A percentile compares a stretch with the other conserved stretches of the same genome.
phyloP scores from a whole-genome alignment of 2,329 filamentous ascomycete genomes.

The Colletotrichum sp. region DNA sequence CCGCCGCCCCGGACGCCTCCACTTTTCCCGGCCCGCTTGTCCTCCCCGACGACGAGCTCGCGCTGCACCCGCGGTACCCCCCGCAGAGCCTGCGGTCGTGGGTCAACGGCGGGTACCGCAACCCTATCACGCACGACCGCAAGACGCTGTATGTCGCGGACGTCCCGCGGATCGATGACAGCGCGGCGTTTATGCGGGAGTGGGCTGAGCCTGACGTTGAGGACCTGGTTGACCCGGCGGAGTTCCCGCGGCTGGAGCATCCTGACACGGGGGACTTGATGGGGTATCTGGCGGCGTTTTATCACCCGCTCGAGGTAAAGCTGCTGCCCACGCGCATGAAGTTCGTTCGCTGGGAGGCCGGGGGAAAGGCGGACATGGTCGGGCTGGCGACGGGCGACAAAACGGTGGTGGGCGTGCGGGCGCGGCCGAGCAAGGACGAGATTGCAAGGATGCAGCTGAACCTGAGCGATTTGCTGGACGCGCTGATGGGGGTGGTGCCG shows the following conservation, averaged over 20 bases:
- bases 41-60: constrained; percentile 64
- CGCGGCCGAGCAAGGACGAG: constrained; percentile 51
- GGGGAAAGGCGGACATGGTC: constrained; percentile 33
- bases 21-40: constrained; percentile 65
- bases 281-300: constrained; percentile 50
- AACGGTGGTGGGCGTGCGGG: constrained; percentile 56
- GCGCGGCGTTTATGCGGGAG: constrained; percentile 38
- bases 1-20: constrained; percentile 23
- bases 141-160: constrained; percentile 60
- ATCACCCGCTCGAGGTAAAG: constrained; percentile 58
- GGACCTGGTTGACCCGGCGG: neutral
- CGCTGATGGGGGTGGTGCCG: constrained; percentile 57
- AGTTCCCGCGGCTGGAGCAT: constrained; percentile 17
- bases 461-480: constrained; percentile 66
- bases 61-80: constrained; percentile 53
- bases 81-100: constrained; percentile 60
- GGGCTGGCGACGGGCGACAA: constrained; percentile 46
- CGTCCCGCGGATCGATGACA: constrained; percentile 44
- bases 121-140: constrained; percentile 48
- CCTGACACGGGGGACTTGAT: constrained; percentile 34
- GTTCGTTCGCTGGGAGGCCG: constrained; percentile 54
- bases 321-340: constrained; percentile 40
- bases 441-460: constrained; percentile 59
- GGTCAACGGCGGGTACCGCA: constrained; percentile 49
- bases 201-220: constrained; percentile 43